phyloP scores from a whole-genome alignment of 176 grass and related monocot genomes.

The Aegilops sharonensis region DNA sequence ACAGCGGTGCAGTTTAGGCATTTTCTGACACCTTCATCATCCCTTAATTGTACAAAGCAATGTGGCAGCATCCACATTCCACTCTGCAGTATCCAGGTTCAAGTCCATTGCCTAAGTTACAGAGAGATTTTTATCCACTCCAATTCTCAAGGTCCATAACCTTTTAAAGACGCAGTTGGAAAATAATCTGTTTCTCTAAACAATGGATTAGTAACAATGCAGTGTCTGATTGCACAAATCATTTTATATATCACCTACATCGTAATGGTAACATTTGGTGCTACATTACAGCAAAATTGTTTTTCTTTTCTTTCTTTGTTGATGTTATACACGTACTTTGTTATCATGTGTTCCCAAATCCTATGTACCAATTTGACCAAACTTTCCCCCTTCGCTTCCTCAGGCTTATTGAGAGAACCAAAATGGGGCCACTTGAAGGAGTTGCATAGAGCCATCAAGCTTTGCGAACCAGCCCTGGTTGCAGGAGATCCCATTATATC shows the following conservation, averaged over 20 bases:
- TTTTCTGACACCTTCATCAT: background rate
- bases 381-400: background rate
- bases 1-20: background rate
- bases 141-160: background rate
- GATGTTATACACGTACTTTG: background rate
- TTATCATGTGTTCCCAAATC: background rate
- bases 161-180: background rate
- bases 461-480: conserved; percentile 85
- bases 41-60: background rate
- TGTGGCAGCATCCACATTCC: background rate
- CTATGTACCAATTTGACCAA: conserved; percentile 26
- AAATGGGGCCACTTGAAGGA: conserved; percentile 98
- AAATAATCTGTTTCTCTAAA: background rate
- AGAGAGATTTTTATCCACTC: background rate
- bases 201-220: background rate
- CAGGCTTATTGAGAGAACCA: conserved; percentile 94
- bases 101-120: background rate
- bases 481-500: conserved; percentile 71
- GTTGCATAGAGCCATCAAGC: conserved; percentile 89
- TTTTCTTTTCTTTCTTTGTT: background rate
- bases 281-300: background rate
- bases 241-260: background rate
- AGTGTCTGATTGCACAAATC: background rate
- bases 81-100: background rate
- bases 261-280: background rate